Conservation (phyloP, 257 asterid species). For the Gentiana straminea region DNA sequence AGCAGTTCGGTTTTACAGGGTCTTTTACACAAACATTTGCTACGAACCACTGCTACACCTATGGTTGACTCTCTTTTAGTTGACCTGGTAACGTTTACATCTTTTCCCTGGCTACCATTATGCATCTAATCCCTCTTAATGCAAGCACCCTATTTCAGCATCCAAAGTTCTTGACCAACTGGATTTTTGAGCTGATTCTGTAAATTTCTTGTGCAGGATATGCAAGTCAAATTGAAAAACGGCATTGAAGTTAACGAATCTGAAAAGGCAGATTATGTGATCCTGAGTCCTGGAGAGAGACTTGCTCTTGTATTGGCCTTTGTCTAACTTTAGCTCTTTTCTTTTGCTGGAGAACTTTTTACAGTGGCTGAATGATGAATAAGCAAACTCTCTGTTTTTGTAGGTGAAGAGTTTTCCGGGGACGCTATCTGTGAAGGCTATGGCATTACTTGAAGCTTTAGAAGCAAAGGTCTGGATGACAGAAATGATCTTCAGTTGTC, state of each 20-base stretch:
- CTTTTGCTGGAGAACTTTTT: background rate
- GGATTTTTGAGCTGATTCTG: conserved; percentile 6
- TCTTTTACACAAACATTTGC: conserved; percentile 79
- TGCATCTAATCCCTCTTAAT: conserved; percentile 1
- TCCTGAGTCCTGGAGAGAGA: conserved; percentile 63
- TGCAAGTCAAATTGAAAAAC: conserved; percentile 56
- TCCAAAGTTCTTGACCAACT: conserved; percentile 6
- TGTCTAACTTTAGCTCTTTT: conserved; percentile 11
- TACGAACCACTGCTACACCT: conserved; percentile 67
- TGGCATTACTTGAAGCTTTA: conserved; percentile 58
- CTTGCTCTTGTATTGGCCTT: conserved; percentile 44
- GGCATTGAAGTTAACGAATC: conserved; percentile 72
- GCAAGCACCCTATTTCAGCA: conserved; percentile 3
- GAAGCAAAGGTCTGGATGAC: conserved; percentile 69
- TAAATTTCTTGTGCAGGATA: conserved; percentile 44
- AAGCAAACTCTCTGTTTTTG: conserved; percentile 6
- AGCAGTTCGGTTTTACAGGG: conserved; percentile 27
- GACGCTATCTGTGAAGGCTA: conserved; percentile 53
- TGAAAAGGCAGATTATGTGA: conserved; percentile 37
- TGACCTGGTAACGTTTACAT: conserved; percentile 52
- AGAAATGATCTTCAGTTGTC: no score
- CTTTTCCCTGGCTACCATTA: background rate
- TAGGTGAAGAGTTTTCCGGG: conserved; percentile 76
- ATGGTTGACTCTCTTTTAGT: conserved; percentile 65
- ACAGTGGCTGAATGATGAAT: background rate